Percentiles rank a stretch among this genome's conserved stretches.
phyloP scores from a whole-genome alignment of 1,284 basidiomycete species.

The Mycena citricolor region DNA sequence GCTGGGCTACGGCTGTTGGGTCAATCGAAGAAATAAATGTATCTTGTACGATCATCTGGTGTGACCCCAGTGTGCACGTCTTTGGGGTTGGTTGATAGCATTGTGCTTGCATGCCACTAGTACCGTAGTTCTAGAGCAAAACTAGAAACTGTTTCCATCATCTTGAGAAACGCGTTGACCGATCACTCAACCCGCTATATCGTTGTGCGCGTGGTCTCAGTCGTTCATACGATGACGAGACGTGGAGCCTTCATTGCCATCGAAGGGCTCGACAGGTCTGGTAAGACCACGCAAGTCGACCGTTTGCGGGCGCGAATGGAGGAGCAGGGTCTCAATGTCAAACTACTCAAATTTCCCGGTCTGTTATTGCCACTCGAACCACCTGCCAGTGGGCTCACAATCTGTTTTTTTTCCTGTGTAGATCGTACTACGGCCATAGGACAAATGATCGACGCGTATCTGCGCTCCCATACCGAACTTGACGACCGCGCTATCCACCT shows the following conservation, averaged over 20 bases:
- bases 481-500: conserved; percentile 93
- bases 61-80: too few species aligned
- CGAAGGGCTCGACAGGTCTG: conserved; percentile 92
- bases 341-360: conserved; percentile 88
- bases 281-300: conserved; percentile 85
- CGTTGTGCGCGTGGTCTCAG: too few species aligned
- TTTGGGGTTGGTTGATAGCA: too few species aligned
- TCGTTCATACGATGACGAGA: conserved; percentile 28
- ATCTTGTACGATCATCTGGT: too few species aligned
- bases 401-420: conserved; percentile 3
- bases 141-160: too few species aligned
- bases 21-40: too few species aligned
- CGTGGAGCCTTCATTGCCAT: conserved; percentile 88
- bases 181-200: too few species aligned
- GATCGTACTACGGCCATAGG: conserved; percentile 93
- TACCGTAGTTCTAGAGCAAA: too few species aligned
- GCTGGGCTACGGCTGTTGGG: too few species aligned
- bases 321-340: conserved; percentile 39
- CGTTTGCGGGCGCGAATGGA: conserved; percentile 56
- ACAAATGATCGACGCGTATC: conserved; percentile 91
- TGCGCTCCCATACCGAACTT: conserved; percentile 80
- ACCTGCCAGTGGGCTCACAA: background rate
- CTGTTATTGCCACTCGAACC: conserved; percentile 22
- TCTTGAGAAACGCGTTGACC: too few species aligned
- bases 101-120: too few species aligned